Evolutionary conservation across 805 yeast genomes (phyloP).

Genomic region (Candida glaebosa): DNA sequence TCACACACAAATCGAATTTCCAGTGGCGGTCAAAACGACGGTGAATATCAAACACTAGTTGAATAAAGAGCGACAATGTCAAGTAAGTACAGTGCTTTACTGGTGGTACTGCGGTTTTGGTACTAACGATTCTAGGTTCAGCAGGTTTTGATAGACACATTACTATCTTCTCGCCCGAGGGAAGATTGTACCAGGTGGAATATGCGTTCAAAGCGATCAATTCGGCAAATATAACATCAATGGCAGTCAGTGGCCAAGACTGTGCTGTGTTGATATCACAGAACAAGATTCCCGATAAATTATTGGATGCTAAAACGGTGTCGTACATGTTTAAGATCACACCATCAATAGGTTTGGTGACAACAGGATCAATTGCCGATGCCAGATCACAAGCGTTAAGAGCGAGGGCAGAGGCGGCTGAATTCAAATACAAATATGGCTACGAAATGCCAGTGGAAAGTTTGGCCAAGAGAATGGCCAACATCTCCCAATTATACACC

Average conservation of each 20-base stretch:
- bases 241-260: conserved; percentile 85
- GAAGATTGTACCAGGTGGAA: conserved; percentile 94
- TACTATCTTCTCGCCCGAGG: conserved; percentile 99
- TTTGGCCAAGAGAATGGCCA: conserved; percentile 84
- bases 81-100: not conserved
- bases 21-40: not conserved
- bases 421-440: conserved; percentile 83
- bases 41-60: no score
- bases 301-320: conserved; percentile 85
- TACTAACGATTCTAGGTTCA: conserved; percentile 38
- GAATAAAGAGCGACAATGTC: not conserved
- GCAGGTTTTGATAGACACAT: conserved; percentile 99
- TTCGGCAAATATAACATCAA: conserved; percentile 82
- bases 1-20: no score
- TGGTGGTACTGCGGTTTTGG: not conserved
- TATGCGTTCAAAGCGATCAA: conserved; percentile 91
- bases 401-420: conserved; percentile 95
- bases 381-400: conserved; percentile 87
- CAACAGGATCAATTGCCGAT: conserved; percentile 81
- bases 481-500: conserved; percentile 94
- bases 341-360: conserved; percentile 84
- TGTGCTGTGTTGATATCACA: conserved; percentile 73
- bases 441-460: conserved; percentile 93
- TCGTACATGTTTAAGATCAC: conserved; percentile 83
- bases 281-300: conserved; percentile 86